Evolutionary conservation across 148 eudicot genomes (phyloP), one percentile per base, ranked within the genome.

Genomic region (Beta vulgaris): DNA sequence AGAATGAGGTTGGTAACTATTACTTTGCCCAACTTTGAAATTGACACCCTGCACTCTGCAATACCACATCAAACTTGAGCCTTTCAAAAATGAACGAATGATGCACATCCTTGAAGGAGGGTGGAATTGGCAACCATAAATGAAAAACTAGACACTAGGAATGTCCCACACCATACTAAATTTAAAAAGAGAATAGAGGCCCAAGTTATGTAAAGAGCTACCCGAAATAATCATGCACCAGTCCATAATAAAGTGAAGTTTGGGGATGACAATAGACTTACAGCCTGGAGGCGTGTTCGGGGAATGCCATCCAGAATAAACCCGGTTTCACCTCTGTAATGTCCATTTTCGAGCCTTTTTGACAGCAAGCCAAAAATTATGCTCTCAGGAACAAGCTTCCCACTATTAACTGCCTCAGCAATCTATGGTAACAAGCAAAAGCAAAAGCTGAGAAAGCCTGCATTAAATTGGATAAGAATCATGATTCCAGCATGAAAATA

Each of bases 221-320:
- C 34, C 29, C 23, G n/a, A 46, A 19, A 21, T 44, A 57, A 68
- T 66, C 70, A 46, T 14, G 15, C 26, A 34, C 13, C 61, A 2
- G 35, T 51, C 28, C 36, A 18, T 5, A 9, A 19, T 21, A 63
- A 49, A 14, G 25, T 15, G 31, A 60, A 34, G 21, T 48, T 8
- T 48, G 43, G 39, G 12, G 21, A 40, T 54, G 57, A 16, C 58
- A 44, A 48, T 9, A 3, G 23, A 74, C 96, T 90, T 78, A 94
- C 98, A 72, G 98, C 98, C 81, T 94, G 98, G 46, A 85, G 77
- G 59, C 80, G 87, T n/a, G 97, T 84, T 73, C 93, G 87, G 36
- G 98, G 98, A 81, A 94, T 86, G 31, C 98, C 98, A 81, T 94
- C 98, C 82, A 94, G 74, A 51, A 94, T 94, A 80, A 94, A 94